phyloP scores from a whole-genome alignment of 306 rosid genomes.

The Inga oerstediana region DNA sequence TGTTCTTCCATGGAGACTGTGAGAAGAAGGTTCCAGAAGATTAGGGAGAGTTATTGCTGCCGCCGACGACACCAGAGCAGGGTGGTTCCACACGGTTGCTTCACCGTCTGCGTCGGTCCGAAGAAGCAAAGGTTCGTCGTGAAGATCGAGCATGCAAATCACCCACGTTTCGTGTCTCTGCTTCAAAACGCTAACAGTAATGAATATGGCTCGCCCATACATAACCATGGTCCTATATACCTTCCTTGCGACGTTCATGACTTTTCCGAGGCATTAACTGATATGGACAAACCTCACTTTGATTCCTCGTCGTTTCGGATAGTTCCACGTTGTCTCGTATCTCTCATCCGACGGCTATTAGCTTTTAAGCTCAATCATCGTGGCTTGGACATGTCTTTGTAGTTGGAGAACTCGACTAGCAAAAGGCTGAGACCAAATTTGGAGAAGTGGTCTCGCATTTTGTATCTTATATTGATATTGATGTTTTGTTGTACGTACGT shows the following conservation, averaged over 20 bases:
- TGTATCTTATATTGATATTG: no score
- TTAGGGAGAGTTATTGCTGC: not conserved
- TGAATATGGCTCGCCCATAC: constrained; percentile 54
- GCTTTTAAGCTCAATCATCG: not conserved
- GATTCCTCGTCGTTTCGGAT: not conserved
- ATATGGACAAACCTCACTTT: constrained; percentile 14
- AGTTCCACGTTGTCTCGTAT: not conserved
- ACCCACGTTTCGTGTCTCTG: constrained; percentile 57
- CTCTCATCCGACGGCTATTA: not conserved
- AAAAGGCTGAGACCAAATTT: no score
- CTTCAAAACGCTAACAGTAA: constrained; percentile 61
- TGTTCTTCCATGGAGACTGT: not conserved
- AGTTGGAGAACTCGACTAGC: not conserved
- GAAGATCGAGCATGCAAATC: constrained; percentile 54
- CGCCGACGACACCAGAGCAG: not conserved
- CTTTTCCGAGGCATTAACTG: constrained; percentile 49
- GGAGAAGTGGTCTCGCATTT: not conserved
- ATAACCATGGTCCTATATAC: constrained; percentile 64
- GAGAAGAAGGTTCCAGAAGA: not conserved
- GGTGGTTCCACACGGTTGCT: not conserved
- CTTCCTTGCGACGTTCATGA: constrained; percentile 69
- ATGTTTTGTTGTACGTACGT: no score
- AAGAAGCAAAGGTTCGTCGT: constrained; percentile 56
- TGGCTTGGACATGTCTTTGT: not conserved
- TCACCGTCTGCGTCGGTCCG: constrained; percentile 51